Conservation (phyloP, 495 filamentous ascomycete species). For the Cercophora sp. region DNA sequence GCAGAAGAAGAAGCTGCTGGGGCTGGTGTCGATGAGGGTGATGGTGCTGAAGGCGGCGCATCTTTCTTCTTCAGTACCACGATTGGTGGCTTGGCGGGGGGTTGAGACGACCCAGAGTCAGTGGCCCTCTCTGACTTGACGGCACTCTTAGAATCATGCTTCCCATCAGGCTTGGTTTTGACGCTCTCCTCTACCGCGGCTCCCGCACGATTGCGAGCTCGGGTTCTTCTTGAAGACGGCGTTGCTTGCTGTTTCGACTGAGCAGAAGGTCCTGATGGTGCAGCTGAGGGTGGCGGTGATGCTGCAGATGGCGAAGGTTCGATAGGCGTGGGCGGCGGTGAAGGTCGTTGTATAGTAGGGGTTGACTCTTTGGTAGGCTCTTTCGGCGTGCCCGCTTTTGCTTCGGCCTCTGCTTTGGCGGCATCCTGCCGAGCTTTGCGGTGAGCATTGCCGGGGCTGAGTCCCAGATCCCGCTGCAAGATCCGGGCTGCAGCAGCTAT, state of each 20-base stretch:
- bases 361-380: conserved; percentile 27
- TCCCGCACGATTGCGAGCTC: conserved; percentile 24
- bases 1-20: conserved; percentile 3
- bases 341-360: conserved; percentile 22
- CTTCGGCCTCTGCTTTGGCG: conserved; percentile 46
- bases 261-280: conserved; percentile 8
- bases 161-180: conserved; percentile 13
- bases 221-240: conserved; percentile 23
- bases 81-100: conserved; percentile 29
- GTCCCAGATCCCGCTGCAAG: conserved; percentile 82
- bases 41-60: background rate
- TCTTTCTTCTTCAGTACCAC: conserved; percentile 33
- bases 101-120: conserved; percentile 12
- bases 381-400: conserved; percentile 37
- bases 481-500: conserved; percentile 77
- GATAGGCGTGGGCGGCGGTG: conserved; percentile 25
- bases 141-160: conserved; percentile 21
- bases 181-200: conserved; percentile 22
- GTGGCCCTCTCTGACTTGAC: conserved; percentile 16
- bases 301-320: conserved; percentile 5
- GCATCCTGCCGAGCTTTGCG: conserved; percentile 49
- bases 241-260: conserved; percentile 14
- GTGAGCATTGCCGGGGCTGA: conserved; percentile 60
- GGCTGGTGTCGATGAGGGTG: background rate
- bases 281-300: conserved; percentile 6